A percentile compares a stretch with the other conserved stretches of the same genome.
phyloP scores from a whole-genome alignment of 2,329 filamentous ascomycete species.

The Botrytis fabae region DNA sequence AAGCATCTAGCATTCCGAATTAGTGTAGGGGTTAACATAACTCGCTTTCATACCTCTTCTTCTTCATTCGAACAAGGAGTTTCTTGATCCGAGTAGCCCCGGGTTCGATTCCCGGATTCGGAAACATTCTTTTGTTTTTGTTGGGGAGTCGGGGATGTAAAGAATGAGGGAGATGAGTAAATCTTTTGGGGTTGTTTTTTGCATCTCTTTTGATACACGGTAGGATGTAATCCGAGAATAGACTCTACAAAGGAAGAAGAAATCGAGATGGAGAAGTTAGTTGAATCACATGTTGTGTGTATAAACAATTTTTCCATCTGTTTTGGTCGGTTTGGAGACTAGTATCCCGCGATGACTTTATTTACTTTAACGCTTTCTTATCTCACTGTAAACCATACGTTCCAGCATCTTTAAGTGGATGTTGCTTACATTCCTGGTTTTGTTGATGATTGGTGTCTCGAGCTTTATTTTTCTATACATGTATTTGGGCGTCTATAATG shows the following conservation, averaged over 20 bases:
- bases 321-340: not conserved
- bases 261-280: not conserved
- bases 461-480: not conserved
- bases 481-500: not conserved
- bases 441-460: not conserved
- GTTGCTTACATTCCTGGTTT: not conserved
- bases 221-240: not conserved
- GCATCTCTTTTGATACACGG: not conserved
- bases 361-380: not conserved
- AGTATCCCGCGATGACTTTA: not conserved
- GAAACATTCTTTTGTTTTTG: not conserved
- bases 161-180: not conserved
- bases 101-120: constrained; percentile 18
- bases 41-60: constrained; percentile 4
- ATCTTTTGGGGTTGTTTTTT: not conserved
- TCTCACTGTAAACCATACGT: not conserved
- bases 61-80: not conserved
- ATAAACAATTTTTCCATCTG: not conserved
- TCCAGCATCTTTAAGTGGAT: not conserved
- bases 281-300: not conserved
- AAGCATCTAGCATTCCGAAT: not conserved
- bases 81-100: not conserved
- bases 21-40: constrained; percentile 10
- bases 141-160: not conserved
- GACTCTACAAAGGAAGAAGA: not conserved